Evolutionary conservation across 495 filamentous ascomycete species (phyloP).

Genomic region (Tuber indicum): DNA sequence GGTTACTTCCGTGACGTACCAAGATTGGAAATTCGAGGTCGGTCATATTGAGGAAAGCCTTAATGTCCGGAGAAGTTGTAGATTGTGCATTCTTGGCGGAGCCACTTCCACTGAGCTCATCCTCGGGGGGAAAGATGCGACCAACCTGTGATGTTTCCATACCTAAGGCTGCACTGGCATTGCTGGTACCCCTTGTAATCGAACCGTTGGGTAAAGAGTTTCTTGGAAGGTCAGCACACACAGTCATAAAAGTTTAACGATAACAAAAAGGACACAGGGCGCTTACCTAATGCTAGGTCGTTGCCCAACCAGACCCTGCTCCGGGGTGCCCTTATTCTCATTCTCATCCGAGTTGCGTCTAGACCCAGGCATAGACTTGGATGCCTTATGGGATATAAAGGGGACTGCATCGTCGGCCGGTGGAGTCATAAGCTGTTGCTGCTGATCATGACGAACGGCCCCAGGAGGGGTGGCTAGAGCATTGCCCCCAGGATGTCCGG

Average conservation of each 20-base stretch:
- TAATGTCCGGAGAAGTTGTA: constrained; percentile 57
- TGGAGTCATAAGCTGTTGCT: constrained; percentile 51
- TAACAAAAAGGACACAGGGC: neutral
- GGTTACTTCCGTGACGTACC: constrained; percentile 61
- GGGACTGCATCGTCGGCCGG: constrained; percentile 48
- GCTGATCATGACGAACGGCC: constrained; percentile 66
- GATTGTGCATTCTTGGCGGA: constrained; percentile 49
- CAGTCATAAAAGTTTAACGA: neutral
- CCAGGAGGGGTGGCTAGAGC: constrained; percentile 58
- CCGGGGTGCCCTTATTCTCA: constrained; percentile 59
- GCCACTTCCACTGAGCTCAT: constrained; percentile 59
- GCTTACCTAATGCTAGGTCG: constrained; percentile 50
- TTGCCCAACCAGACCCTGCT: constrained; percentile 60
- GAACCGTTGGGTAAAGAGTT: constrained; percentile 39
- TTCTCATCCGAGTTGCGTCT: constrained; percentile 77
- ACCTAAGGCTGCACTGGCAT: neutral
- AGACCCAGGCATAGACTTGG: constrained; percentile 79
- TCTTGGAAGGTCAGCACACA: constrained; percentile 23
- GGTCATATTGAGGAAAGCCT: constrained; percentile 62
- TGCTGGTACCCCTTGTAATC: constrained; percentile 28
- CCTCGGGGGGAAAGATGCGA: constrained; percentile 66
- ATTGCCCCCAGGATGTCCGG: constrained; percentile 24
- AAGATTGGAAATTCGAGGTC: constrained; percentile 74
- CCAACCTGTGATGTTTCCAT: neutral
- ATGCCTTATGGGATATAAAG: constrained; percentile 53